Evolutionary conservation across 805 yeast species (phyloP).

Genomic region (Priceomyces carsonii): DNA sequence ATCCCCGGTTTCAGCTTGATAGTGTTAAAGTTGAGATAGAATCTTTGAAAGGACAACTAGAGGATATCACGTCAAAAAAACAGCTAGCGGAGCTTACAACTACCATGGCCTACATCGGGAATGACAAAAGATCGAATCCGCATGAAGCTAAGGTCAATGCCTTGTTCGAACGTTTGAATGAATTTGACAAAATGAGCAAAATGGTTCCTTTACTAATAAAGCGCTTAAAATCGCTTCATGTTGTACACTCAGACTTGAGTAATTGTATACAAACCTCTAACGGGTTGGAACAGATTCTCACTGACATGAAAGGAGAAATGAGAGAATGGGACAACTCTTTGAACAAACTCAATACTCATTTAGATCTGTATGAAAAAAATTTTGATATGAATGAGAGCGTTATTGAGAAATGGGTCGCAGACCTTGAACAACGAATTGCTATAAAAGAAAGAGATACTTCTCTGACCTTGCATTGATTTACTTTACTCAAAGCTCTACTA

Average conservation of each 20-base stretch:
- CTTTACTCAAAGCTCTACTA: too few species aligned
- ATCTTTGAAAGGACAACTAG: conserved; percentile 25
- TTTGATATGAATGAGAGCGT: conserved; percentile 24
- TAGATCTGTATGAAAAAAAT: conserved; percentile 21
- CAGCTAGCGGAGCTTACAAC: conserved; percentile 13
- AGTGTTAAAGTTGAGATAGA: conserved; percentile 24
- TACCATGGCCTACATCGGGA: not conserved
- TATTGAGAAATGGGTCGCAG: conserved; percentile 17
- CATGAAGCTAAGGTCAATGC: conserved; percentile 20
- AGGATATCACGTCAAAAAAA: conserved; percentile 20
- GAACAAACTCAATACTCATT: conserved; percentile 17
- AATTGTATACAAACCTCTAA: conserved; percentile 23
- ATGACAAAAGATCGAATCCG: not conserved
- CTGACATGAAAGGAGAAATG: conserved; percentile 25
- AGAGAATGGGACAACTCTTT: conserved; percentile 30
- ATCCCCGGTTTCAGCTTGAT: conserved; percentile 32
- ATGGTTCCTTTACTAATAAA: conserved; percentile 25
- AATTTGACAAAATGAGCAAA: conserved; percentile 21
- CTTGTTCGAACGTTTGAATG: conserved; percentile 24
- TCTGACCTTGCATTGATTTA: too few species aligned
- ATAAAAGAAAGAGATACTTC: too few species aligned
- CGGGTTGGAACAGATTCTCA: conserved; percentile 28
- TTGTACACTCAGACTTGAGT: conserved; percentile 33
- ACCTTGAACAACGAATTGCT: too few species aligned
- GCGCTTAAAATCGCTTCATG: conserved; percentile 32